Percentiles rank a stretch among this genome's conserved stretches.
Evolutionary conservation across 768 basidiomycete genomes (phyloP).

Genomic region (Neoboletus magnificus): DNA sequence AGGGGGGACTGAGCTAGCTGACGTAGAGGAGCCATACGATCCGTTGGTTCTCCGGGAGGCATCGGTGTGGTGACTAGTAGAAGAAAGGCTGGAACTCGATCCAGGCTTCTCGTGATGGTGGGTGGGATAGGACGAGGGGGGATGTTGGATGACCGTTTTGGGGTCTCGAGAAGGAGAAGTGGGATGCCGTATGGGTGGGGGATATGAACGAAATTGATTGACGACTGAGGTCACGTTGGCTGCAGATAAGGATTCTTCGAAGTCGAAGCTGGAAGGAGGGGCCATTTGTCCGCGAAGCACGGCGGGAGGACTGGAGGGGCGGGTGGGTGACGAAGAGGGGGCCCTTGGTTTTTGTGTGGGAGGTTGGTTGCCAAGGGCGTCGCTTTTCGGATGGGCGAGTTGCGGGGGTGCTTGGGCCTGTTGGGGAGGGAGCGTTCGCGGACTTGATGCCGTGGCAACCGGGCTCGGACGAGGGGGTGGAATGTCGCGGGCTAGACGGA

Average conservation of each 20-base stretch:
- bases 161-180: slow-evolving; percentile 17
- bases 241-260: slow-evolving; percentile 28
- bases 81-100: slow-evolving; percentile 26
- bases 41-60: slow-evolving; percentile 22
- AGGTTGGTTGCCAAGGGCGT: slow-evolving; percentile 16
- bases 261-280: slow-evolving; percentile 22
- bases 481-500: slow-evolving; percentile 3
- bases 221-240: slow-evolving; percentile 30
- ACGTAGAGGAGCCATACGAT: slow-evolving; percentile 23
- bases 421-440: slow-evolving; percentile 1
- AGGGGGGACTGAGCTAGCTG: slow-evolving; percentile 22
- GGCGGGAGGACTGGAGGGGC: slow-evolving; percentile 11
- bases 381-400: slow-evolving; percentile 7
- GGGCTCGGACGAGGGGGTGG: background rate
- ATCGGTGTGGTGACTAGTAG: slow-evolving; percentile 26
- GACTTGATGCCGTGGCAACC: slow-evolving; percentile 21
- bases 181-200: slow-evolving; percentile 21
- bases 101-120: slow-evolving; percentile 22
- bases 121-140: slow-evolving; percentile 2
- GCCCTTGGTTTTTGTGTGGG: background rate
- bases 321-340: background rate
- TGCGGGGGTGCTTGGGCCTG: slow-evolving; percentile 6
- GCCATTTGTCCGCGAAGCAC: slow-evolving; percentile 23
- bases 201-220: slow-evolving; percentile 33
- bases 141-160: slow-evolving; percentile 6